Conservation (phyloP, 306 rosid species). For the Lathyrus tuberosus region DNA sequence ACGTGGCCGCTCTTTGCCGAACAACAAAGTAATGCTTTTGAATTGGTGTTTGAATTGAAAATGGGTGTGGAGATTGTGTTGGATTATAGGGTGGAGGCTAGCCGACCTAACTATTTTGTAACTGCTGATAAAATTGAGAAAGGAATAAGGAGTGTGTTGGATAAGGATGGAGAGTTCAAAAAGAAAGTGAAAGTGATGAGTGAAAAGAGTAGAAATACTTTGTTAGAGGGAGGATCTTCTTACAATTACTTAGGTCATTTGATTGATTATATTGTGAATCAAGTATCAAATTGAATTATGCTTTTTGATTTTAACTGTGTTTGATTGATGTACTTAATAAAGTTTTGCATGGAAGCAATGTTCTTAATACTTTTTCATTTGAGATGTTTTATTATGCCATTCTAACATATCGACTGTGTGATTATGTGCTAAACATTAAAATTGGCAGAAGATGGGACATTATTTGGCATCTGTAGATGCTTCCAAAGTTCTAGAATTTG, state of each 20-base stretch:
- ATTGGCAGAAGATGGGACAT: too few relatives aligned
- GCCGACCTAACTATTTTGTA: neutral
- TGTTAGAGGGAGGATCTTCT: constrained; percentile 3
- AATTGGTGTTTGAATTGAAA: neutral
- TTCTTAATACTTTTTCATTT: too few relatives aligned
- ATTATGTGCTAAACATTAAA: too few relatives aligned
- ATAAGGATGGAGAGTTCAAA: neutral
- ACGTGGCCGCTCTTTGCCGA: neutral
- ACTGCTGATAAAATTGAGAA: neutral
- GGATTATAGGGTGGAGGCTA: neutral
- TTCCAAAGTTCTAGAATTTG: too few relatives aligned
- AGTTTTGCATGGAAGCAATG: too few relatives aligned
- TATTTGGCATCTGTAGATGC: too few relatives aligned
- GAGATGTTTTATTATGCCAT: too few relatives aligned
- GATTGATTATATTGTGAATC: neutral
- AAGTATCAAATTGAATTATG: too few relatives aligned
- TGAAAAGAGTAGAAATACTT: neutral
- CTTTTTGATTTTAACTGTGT: too few relatives aligned
- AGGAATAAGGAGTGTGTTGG: neutral
- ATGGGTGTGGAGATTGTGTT: neutral
- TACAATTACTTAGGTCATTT: neutral
- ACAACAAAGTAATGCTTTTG: constrained; percentile 8
- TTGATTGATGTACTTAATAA: neutral
- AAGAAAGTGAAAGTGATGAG: neutral
- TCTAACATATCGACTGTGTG: too few relatives aligned